Evolutionary conservation across 2,329 filamentous ascomycete species (phyloP), one percentile per base, ranked within the genome.

Genomic region (Epichloe typhina): DNA sequence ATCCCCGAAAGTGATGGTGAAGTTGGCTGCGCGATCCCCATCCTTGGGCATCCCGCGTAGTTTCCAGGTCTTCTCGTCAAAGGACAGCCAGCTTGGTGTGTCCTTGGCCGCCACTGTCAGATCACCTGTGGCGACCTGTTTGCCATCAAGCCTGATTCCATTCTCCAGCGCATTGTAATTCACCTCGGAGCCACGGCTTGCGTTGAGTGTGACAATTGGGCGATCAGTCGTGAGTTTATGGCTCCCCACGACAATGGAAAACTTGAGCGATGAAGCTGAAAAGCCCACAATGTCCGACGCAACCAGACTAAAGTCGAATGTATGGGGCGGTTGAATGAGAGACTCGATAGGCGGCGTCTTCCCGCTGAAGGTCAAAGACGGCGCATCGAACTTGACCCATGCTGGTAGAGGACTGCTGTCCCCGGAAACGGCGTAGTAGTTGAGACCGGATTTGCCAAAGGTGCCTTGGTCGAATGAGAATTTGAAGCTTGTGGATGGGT

Each of bases 401-500:
- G 88, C 83, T 17, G 89, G 89, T 37, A 95, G 69, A 37, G 89
- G 88, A n/a, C 85, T 86, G 60, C 86, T 86, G 60, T 91, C 78
- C 5, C 73, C 74, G 4, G 86, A 84, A 3, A 84, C 81, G 8
- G 87, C 86, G 62, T 93, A 91, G 64, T 89, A 95, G 52, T 80
- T 79, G 47, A 82, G 73, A 15, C 67, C 69, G 9, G 70, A 66
- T 3, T 72, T 67, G n/a, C 70, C 70, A 63, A 95, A 95, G 0
- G 84, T 87, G 17, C 78, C 67, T 5, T 61, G 57, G 43, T 75
- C 68, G 55, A 83, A 80, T 2, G 64, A 61, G 54, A 81, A 79
- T 5, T 65, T 65, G 64, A 83, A 81, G 4, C 66, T 57, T 5
- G 67, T 70, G 37, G 79, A 71, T 17, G 79, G 73, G 61, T 77